phyloP scores from a whole-genome alignment of 164 flowering plant genomes.

The Chimonanthus salicifolius region DNA sequence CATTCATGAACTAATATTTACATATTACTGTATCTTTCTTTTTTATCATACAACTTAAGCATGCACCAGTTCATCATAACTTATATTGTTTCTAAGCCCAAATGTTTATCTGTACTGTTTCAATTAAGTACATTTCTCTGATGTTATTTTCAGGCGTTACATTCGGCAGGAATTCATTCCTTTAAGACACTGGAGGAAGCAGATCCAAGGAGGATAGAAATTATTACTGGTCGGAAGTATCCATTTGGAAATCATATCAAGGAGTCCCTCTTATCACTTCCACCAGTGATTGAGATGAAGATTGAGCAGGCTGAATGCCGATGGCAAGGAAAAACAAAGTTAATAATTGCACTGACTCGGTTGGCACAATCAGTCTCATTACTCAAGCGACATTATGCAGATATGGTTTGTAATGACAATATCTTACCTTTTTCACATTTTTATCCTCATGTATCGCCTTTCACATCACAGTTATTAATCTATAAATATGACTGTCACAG shows the following conservation, averaged over 20 bases:
- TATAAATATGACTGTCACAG: constrained; percentile 31
- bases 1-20: not conserved
- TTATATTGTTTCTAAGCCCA: too few relatives aligned
- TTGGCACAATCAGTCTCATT: constrained; percentile 45
- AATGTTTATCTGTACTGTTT: not conserved
- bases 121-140: not conserved
- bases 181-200: constrained; percentile 77
- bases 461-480: not conserved
- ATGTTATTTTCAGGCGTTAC: constrained; percentile 51
- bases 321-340: constrained; percentile 60
- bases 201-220: constrained; percentile 93
- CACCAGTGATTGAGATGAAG: constrained; percentile 75
- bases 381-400: constrained; percentile 72
- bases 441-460: constrained; percentile 1
- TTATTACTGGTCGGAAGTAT: constrained; percentile 82
- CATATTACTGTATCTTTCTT: not conserved
- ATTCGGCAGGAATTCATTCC: constrained; percentile 70
- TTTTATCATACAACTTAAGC: not conserved
- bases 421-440: not conserved
- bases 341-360: constrained; percentile 62
- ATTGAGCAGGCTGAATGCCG: constrained; percentile 49
- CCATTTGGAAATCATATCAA: constrained; percentile 98
- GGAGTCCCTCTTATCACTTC: constrained; percentile 73
- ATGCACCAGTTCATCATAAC: too few relatives aligned
- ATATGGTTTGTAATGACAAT: constrained; percentile 54